Conservation (phyloP, 2,329 filamentous ascomycete genomes). For the Sarocladium brachiariae region DNA sequence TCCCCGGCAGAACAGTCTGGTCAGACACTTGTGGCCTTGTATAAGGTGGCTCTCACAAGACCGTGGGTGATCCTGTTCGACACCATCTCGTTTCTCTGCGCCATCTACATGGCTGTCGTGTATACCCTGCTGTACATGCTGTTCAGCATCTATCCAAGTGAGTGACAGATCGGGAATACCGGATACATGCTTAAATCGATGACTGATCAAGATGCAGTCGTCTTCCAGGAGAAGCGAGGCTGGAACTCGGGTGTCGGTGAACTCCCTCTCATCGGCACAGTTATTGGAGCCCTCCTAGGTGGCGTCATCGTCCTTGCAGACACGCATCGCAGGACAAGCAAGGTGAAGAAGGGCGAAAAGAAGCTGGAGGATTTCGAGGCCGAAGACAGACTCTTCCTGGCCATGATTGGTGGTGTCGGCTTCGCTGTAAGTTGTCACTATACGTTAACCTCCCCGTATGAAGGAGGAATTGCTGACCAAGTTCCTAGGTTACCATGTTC, state of each 20-base stretch:
- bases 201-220: conserved; percentile 21
- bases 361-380: conserved; percentile 25
- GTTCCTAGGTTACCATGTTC: conserved; percentile 41
- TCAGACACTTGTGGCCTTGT: conserved; percentile 32
- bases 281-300: conserved; percentile 40
- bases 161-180: neutral
- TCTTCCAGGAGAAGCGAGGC: conserved; percentile 44
- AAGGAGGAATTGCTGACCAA: too few species aligned
- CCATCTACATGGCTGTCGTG: conserved; percentile 46
- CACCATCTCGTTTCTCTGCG: conserved; percentile 43
- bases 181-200: too few species aligned
- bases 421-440: conserved; percentile 24
- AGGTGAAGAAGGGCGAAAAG: conserved; percentile 28
- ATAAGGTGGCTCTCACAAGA: conserved; percentile 44
- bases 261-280: conserved; percentile 43
- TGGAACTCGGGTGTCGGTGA: conserved; percentile 49
- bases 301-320: conserved; percentile 33
- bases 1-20: conserved; percentile 38
- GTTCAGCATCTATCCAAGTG: conserved; percentile 42
- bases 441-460: too few species aligned
- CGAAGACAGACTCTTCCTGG: conserved; percentile 52
- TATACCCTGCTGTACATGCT: conserved; percentile 51
- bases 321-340: conserved; percentile 27
- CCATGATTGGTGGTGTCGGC: conserved; percentile 43
- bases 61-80: conserved; percentile 50